phyloP scores from a whole-genome alignment of 108 stramenopile genomes.

The Skeletonema costatum region DNA sequence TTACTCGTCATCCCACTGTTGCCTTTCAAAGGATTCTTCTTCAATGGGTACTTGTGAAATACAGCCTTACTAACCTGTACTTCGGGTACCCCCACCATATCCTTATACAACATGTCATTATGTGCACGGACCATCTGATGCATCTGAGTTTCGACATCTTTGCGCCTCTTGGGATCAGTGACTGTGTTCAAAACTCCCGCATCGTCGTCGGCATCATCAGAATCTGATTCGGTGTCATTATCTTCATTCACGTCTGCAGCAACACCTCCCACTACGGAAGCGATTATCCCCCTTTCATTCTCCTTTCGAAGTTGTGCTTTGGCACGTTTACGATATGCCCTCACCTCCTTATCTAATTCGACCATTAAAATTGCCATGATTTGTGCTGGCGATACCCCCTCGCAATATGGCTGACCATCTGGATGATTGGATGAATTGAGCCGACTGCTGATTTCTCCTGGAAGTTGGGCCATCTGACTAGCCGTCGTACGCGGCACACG shows the following conservation, averaged over 20 bases:
- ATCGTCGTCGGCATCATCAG: slow-evolving; percentile 29
- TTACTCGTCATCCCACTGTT: no score
- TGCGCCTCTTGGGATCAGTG: slow-evolving; percentile 38
- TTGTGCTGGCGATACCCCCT: slow-evolving; percentile 55
- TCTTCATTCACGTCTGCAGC: background rate
- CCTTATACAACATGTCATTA: slow-evolving; percentile 58
- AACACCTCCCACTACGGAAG: background rate
- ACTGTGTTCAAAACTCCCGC: slow-evolving; percentile 35
- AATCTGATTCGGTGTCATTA: slow-evolving; percentile 21
- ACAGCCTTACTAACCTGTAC: slow-evolving; percentile 3
- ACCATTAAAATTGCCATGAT: slow-evolving; percentile 76
- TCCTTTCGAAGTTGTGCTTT: slow-evolving; percentile 28
- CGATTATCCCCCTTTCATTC: slow-evolving; percentile 18
- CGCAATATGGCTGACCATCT: background rate
- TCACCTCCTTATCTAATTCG: slow-evolving; percentile 58
- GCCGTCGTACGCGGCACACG: slow-evolving; percentile 35
- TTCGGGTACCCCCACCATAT: slow-evolving; percentile 48
- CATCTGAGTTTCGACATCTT: slow-evolving; percentile 56
- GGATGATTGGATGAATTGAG: background rate
- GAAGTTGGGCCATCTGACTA: slow-evolving; percentile 29
- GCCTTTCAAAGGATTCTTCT: background rate
- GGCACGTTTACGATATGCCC: slow-evolving; percentile 29
- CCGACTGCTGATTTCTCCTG: background rate
- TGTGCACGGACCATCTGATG: slow-evolving; percentile 50
- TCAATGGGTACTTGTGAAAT: background rate